These are phyloP conservation scores for Raddia guianensis DNA, from an alignment of 176 grass and related monocot species.

Conservation along the genomic window DNA sequence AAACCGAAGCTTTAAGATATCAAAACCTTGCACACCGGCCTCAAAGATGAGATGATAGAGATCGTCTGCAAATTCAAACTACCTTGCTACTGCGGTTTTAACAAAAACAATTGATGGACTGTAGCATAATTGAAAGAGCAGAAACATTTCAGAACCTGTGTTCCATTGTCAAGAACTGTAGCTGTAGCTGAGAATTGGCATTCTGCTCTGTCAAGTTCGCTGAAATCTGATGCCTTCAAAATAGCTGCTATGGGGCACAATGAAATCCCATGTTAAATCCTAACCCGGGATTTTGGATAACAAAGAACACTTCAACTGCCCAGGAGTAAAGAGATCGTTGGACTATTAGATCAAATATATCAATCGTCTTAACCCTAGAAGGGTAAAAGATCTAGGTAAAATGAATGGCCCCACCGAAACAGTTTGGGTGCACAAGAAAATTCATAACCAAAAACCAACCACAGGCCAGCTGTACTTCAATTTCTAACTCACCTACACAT, in stretches of 20 bases:
- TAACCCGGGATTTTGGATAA: constrained; percentile 5
- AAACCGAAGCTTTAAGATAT: background rate
- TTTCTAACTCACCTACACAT: constrained; percentile 61
- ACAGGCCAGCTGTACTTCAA: background rate
- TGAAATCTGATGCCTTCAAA: constrained; percentile 80
- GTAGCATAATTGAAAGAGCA: background rate
- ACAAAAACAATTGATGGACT: background rate
- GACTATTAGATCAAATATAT: too few species aligned
- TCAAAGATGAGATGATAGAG: background rate
- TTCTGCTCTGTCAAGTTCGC: constrained; percentile 67
- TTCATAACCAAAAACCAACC: background rate
- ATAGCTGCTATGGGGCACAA: constrained; percentile 63
- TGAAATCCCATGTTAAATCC: constrained; percentile 21
- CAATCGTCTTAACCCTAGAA: too few species aligned
- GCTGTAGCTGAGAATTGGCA: constrained; percentile 69
- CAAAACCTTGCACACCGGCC: background rate
- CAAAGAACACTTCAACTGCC: background rate
- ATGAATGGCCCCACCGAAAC: too few species aligned
- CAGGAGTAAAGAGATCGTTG: too few species aligned
- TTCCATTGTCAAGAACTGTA: constrained; percentile 84
- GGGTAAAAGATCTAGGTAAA: too few species aligned
- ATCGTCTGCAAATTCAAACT: background rate
- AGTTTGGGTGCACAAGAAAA: too few species aligned
- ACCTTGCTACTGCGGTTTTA: background rate
- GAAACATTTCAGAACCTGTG: constrained; percentile 61